Evolutionary conservation across 371 early-diverging fungal species (phyloP).

Genomic region (Dinochytrium kinnereticum): DNA sequence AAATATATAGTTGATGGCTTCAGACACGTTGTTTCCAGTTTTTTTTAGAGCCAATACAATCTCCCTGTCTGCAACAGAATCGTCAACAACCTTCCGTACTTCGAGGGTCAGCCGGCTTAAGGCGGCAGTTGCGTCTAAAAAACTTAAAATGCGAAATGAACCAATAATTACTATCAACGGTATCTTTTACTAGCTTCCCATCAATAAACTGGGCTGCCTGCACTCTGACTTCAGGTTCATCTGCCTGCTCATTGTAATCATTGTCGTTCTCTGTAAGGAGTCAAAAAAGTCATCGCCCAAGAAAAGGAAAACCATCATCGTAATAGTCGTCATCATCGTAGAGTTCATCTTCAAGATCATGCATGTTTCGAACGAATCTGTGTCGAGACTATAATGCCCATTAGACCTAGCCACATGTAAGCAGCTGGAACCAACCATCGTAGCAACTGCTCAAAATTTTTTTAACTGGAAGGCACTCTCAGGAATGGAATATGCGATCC

Average conservation of each 20-base stretch:
- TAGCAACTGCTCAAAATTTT: not conserved
- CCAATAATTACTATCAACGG: not conserved
- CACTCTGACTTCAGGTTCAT: not conserved
- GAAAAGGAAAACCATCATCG: not conserved
- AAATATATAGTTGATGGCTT: conserved; percentile 1
- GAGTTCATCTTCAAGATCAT: not conserved
- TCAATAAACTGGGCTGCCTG: conserved; percentile 9
- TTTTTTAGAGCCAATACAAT: not conserved
- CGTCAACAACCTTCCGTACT: conserved; percentile 1
- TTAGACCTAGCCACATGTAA: not conserved
- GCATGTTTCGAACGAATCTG: not conserved
- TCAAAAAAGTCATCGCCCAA: not conserved
- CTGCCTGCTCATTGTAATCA: not conserved
- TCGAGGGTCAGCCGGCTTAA: not conserved
- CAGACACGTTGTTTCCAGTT: not conserved
- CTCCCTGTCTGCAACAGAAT: not conserved
- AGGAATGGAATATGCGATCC: conserved; percentile 39
- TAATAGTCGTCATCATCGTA: conserved; percentile 1
- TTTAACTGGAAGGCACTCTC: not conserved
- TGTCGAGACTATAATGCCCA: conserved; percentile 1
- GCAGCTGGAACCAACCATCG: not conserved
- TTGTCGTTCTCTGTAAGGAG: not conserved
- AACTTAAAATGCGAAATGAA: not conserved
- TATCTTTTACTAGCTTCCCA: not conserved
- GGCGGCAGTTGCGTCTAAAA: not conserved